Base-by-base conservation (phyloP, 495 filamentous ascomycete species). In the Aspergillus cristatus region DNA sequence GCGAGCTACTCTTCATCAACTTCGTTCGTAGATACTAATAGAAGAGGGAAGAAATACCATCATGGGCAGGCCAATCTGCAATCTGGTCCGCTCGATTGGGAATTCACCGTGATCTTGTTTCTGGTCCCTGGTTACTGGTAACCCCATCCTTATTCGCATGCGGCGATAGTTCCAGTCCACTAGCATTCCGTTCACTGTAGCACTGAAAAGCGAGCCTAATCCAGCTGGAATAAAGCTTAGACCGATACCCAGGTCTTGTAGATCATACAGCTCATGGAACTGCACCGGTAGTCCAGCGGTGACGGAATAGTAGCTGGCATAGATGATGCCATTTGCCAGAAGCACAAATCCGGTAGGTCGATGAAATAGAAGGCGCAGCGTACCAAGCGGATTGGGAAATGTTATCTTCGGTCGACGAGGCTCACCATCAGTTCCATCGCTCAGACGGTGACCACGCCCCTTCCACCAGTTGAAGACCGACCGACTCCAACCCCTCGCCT, bases 151-250 rank as follows among this genome's bases (percentile, higher is more conserved):
- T 7, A 25, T 2, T 13, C 52, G 53, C 17, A 54, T 41, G 11
- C 62, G 58, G 8, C 62, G 51, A 38, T 66, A 73, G 35, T 72
- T 68, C 62, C 65, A 68, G 41, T 75, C 69, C 1, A 76, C 48
- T 1, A 71, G 30, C 54, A 86, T 78, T 40, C 88, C 89, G 60
- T 90, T 86, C 44, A 85, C 48, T 82, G 82, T 48, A 74, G 85
- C 53, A 81, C 88, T 50, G 17, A 51, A 7, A 3, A 94, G 73
- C 20, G 86, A 88, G 30, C 89, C 62, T 0, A 58, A 14, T 0
- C 58, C 62, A 3, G 59, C 50, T 0, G 68, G 58, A 3, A 61
- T 53, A 16, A 56, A 67, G 28, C 53, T 41, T 6, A 66, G 44
- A 1, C 66, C 63, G 20, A 68, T 57, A 20, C 50, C 41, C 0